These are phyloP conservation scores for Tuber melanosporum DNA, from an alignment of 495 filamentous ascomycete species.

Conservation along the genomic window DNA sequence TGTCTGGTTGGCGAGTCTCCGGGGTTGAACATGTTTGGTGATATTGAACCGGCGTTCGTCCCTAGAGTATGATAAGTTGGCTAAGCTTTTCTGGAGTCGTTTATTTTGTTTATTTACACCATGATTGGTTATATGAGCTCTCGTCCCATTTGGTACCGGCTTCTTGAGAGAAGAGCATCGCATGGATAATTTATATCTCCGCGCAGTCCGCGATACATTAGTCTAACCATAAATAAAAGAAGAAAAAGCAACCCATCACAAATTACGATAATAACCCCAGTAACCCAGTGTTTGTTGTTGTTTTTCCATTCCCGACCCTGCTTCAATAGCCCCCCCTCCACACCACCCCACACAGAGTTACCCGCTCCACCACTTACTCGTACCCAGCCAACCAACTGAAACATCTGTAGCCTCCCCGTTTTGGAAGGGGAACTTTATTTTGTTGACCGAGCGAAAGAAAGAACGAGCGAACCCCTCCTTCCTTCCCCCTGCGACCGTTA, in stretches of 20 bases:
- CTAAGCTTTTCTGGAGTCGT: background rate
- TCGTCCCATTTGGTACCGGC: background rate
- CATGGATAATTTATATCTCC: background rate
- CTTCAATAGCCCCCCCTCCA: slow-evolving; percentile 18
- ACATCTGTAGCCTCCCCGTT: slow-evolving; percentile 27
- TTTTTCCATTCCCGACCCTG: slow-evolving; percentile 17
- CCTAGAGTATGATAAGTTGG: background rate
- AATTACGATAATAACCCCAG: background rate
- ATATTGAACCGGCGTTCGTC: background rate
- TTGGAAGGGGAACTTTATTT: slow-evolving; percentile 38
- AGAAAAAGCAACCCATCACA: background rate
- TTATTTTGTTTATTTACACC: background rate
- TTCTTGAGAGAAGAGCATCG: background rate
- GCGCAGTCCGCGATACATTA: background rate
- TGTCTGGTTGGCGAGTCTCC: background rate
- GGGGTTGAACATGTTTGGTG: background rate
- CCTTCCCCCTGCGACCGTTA: slow-evolving; percentile 28
- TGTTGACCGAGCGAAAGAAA: slow-evolving; percentile 30
- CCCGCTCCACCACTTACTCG: background rate
- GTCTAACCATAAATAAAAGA: background rate
- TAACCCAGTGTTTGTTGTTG: slow-evolving; percentile 24
- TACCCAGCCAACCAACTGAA: background rate
- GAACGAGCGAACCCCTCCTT: slow-evolving; percentile 25
- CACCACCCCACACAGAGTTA: slow-evolving; percentile 13
- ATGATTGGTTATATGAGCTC: background rate